phyloP scores from a whole-genome alignment of 116 monocot genomes.

The Trichopus zeylanicus region DNA sequence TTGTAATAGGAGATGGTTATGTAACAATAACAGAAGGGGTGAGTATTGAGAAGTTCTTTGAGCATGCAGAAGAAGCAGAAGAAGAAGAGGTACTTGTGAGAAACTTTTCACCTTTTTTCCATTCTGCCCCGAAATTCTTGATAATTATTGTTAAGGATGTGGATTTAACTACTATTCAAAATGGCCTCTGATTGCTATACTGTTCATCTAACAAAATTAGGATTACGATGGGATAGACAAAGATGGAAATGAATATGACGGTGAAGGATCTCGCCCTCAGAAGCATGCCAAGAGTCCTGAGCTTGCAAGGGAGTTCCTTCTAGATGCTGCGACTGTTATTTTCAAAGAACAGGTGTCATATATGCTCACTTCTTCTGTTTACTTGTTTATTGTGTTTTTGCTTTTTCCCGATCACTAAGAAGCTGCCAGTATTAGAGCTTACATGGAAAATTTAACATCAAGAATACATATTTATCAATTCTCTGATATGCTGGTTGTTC shows the following conservation, averaged over 20 bases:
- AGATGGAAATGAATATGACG: slow-evolving; percentile 83
- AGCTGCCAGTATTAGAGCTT: too few relatives aligned
- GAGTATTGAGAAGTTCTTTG: slow-evolving; percentile 79
- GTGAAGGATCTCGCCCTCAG: slow-evolving; percentile 78
- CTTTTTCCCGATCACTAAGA: too few relatives aligned
- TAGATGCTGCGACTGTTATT: slow-evolving; percentile 95
- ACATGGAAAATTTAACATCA: too few relatives aligned
- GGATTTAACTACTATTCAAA: neutral
- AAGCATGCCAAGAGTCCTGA: slow-evolving; percentile 99
- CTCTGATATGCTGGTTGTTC: too few relatives aligned
- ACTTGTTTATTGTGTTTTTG: neutral
- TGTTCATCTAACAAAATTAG: slow-evolving; percentile 28
- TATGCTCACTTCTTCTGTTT: neutral
- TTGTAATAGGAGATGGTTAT: slow-evolving; percentile 87
- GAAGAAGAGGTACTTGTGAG: slow-evolving; percentile 79
- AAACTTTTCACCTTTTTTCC: neutral
- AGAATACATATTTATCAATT: too few relatives aligned
- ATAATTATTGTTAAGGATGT: neutral
- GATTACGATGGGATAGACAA: slow-evolving; percentile 91
- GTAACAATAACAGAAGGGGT: slow-evolving; percentile 86
- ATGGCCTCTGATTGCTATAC: neutral
- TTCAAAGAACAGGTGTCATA: slow-evolving; percentile 90
- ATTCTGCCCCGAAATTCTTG: neutral
- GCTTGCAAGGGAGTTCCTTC: slow-evolving; percentile 95
- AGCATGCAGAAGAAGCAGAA: slow-evolving; percentile 98